Evolutionary conservation across 139 green algal species (phyloP), one percentile per base, ranked within the genome.

Genomic region (Micractinium conductrix): DNA sequence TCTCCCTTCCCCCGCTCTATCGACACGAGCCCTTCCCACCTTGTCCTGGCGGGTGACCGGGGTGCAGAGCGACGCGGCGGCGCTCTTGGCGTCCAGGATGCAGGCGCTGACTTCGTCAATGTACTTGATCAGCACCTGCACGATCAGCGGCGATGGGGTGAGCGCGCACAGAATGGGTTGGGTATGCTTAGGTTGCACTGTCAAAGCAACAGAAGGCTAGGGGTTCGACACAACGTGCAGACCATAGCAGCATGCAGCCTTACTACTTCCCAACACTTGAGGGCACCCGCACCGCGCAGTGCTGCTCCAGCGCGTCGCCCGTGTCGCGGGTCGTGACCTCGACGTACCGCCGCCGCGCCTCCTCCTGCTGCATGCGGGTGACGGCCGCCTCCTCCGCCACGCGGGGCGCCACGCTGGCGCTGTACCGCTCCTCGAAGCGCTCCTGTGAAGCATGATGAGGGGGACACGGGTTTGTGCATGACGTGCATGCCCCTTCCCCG

Each of bases 361-460:
- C 88, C 70, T 86, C 81, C 26, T 73, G 58, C 74, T 91, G 79
- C 7, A 35, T 73, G n/a, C 63, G 78, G 45, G 50, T 35, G 28
- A 84, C 33, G 42, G 58, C 43, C 63, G 88, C 74, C 60, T 92
- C 91, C 71, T 95, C 93, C 33, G 72, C 62, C 45, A 91, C 45
- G 45, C 89, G 90, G 1, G 85, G 79, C 22, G 60, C 68, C 71
- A 95, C 80, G 16, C 58, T 50, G 2, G 53, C 58, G 22, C 80
- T 44, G 70, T 91, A 96, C 74, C 78, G 85, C 44, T 93, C 88
- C 81, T 96, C 90, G 78, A 96, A 96, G n/a, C 87, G 82, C 12
- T 89, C 81, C 83, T 91, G 72, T 53, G 19, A n/a, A 5, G 40
- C 2, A 37, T 58, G 48, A 58, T 58, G 10, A 16, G 12, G 16